Base-by-base conservation (phyloP, 495 filamentous ascomycete species). In the Annulohypoxylon moriforme region DNA sequence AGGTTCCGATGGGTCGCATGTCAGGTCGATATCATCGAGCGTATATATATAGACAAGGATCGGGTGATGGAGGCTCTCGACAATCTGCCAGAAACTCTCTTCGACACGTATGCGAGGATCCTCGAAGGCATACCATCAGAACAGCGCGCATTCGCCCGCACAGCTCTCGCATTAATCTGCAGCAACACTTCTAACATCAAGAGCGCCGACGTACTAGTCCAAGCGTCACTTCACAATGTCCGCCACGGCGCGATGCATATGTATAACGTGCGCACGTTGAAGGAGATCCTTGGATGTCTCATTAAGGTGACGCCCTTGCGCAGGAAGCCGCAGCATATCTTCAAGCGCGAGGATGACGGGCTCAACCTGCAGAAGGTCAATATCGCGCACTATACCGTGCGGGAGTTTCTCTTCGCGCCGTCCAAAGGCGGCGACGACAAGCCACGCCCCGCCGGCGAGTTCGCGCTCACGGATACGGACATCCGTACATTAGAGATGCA, bases 1-100 rank as follows among this genome's bases (percentile, higher is more conserved):
- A 81, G 79, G 81, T 85, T 85, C 58, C 81, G 82, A 16, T 85
- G 81, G 83, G 79, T 77, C 4, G 77, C 79, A 6, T 83, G 82
- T 67, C 82, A 85, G 64, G 68, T 86, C 7, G 79, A 84, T 52
- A 73, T 77, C 0, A 50, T 86, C 6, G 68, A 77, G 29, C 75
- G 76, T 18, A 64, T 74, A 4, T 56, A 67, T 11, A 62, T 60
- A 33, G 46, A 65, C 7, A 10, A 8, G 4, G 66, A 74, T 11
- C 63, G 60, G 27, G 64, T 83, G 18, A 8, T 53, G 4, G 55
- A 69, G 20, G 76, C 78, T 8, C 53, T 84, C n/a, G 25, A 60
- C 4, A 62, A 75, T 50, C 68, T 84, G 3, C 83, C 84, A 4
- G 52, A 75, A 14, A 77, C 68, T 6, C 70, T 85, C 13, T 78